These are phyloP conservation scores for Telfairia occidentalis DNA, from an alignment of 331 rosid genomes.

Conservation along the genomic window DNA sequence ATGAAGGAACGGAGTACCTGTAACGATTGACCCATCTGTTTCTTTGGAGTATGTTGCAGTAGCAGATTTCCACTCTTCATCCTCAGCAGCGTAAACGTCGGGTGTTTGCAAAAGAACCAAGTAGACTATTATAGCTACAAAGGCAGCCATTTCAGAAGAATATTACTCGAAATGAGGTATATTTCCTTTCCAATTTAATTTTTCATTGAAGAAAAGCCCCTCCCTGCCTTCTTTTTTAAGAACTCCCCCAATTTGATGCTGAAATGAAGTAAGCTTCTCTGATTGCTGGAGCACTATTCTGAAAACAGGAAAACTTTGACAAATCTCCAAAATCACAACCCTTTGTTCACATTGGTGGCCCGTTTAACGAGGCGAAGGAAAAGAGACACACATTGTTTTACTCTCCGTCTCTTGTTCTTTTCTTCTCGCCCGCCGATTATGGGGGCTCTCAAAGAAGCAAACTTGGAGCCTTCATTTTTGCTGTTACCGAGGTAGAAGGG, in stretches of 20 bases:
- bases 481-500: not conserved
- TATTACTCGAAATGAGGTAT: slow-evolving; percentile 9
- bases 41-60: slow-evolving; percentile 80
- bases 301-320: not conserved
- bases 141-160: slow-evolving; percentile 49
- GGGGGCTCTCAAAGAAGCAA: slow-evolving; percentile 19
- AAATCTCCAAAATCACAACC: not conserved
- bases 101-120: slow-evolving; percentile 31
- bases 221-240: not conserved
- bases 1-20: slow-evolving; percentile 38
- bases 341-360: slow-evolving; percentile 1
- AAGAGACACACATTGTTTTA: not conserved
- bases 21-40: slow-evolving; percentile 60
- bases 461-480: slow-evolving; percentile 19
- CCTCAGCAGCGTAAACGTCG: slow-evolving; percentile 27
- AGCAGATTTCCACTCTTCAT: slow-evolving; percentile 69
- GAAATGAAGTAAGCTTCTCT: not conserved
- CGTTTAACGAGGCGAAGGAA: slow-evolving; percentile 4
- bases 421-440: slow-evolving; percentile 34
- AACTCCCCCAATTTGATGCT: not conserved
- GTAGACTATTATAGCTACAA: slow-evolving; percentile 41
- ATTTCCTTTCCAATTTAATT: not conserved
- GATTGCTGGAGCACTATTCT: not conserved
- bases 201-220: not conserved
- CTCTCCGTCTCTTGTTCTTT: not conserved